Conservation (phyloP, 371 early-diverging fungal genomes). For the Rhizopus arrhizus region DNA sequence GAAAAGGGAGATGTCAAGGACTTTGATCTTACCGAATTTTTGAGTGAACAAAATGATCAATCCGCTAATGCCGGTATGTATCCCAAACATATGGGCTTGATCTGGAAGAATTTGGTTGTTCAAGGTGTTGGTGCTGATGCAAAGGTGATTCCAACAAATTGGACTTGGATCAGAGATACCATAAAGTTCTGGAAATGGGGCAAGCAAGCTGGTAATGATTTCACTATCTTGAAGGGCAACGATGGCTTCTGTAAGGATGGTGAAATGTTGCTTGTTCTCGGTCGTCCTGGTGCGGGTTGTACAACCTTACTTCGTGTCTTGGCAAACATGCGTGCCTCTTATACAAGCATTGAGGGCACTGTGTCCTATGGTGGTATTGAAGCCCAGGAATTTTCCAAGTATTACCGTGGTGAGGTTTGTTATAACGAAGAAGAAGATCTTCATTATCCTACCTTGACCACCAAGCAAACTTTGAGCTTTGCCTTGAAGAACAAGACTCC, state of each 20-base stretch:
- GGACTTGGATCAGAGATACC: constrained; percentile 28
- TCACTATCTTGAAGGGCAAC: constrained; percentile 47
- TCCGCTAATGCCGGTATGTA: constrained; percentile 44
- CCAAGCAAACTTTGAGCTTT: constrained; percentile 57
- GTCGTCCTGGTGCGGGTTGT: constrained; percentile 62
- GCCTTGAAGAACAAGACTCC: constrained; percentile 59
- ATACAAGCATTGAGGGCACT: constrained; percentile 45
- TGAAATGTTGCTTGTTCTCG: constrained; percentile 64
- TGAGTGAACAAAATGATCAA: constrained; percentile 23
- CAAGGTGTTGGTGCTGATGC: constrained; percentile 49
- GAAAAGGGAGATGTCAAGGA: constrained; percentile 31
- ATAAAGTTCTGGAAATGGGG: constrained; percentile 42
- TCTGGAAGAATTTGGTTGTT: constrained; percentile 51
- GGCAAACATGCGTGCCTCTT: constrained; percentile 53
- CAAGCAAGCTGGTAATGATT: constrained; percentile 32
- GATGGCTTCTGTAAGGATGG: constrained; percentile 56
- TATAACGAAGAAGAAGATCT: constrained; percentile 63
- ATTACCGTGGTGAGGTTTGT: constrained; percentile 52
- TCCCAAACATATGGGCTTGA: constrained; percentile 52
- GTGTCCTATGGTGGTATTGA: constrained; percentile 55
- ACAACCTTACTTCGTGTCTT: constrained; percentile 57
- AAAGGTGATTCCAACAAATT: constrained; percentile 33
- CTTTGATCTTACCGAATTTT: constrained; percentile 36
- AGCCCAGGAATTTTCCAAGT: constrained; percentile 38
- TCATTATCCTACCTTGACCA: constrained; percentile 57